These are phyloP conservation scores for Leptographium lundbergii DNA, from an alignment of 2,329 filamentous ascomycete genomes.

Conservation along the genomic window DNA sequence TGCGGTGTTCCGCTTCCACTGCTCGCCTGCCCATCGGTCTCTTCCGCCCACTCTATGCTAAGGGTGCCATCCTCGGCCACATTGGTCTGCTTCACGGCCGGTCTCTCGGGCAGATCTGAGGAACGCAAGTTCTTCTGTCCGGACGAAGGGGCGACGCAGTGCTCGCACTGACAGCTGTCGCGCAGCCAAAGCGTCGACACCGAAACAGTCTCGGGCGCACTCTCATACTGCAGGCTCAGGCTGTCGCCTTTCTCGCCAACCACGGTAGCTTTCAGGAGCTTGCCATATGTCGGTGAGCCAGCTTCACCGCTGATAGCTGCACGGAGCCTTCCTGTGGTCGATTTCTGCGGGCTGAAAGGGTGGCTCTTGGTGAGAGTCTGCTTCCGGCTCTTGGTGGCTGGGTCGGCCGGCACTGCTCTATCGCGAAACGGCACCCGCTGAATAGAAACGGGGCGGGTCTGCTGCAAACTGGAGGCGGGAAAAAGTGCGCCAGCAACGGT, in stretches of 20 bases:
- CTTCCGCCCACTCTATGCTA: conserved; percentile 2
- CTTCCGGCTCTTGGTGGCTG: not conserved
- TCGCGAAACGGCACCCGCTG: not conserved
- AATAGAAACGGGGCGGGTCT: not conserved
- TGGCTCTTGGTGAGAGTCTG: not conserved
- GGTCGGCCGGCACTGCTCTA: not conserved
- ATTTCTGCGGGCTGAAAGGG: not conserved
- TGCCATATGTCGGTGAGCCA: not conserved
- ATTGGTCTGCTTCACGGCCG: not conserved
- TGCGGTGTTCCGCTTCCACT: not conserved
- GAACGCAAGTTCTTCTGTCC: conserved; percentile 54
- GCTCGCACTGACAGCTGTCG: conserved; percentile 44
- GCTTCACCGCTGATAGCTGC: not conserved
- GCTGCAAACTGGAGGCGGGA: not conserved
- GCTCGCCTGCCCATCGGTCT: not conserved
- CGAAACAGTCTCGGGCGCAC: not conserved
- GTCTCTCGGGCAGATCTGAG: conserved; percentile 41
- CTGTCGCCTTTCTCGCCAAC: too few species aligned
- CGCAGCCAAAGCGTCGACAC: conserved; percentile 27
- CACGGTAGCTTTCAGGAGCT: not conserved
- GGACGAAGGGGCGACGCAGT: conserved; percentile 44
- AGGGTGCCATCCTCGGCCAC: conserved; percentile 3
- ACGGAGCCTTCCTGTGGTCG: not conserved
- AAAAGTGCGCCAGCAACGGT: not conserved
- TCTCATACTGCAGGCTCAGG: not conserved